phyloP scores from a whole-genome alignment of 257 asterid genomes.

The Lithospermum erythrorhizon region DNA sequence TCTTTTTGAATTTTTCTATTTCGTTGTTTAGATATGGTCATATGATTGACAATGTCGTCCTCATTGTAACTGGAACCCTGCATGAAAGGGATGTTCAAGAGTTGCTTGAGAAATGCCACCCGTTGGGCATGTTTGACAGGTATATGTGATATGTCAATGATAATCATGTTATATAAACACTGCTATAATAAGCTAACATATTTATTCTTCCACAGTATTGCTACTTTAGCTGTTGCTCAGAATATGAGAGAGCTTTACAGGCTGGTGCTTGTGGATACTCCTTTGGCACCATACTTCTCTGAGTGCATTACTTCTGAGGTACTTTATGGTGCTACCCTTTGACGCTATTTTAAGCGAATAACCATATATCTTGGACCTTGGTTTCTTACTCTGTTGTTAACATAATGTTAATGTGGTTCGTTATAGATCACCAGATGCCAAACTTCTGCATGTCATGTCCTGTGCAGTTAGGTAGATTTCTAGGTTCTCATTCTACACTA shows the following conservation, averaged over 20 bases:
- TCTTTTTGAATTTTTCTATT: not conserved
- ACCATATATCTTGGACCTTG: not conserved
- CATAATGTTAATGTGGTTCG: too few relatives aligned
- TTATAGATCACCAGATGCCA: too few relatives aligned
- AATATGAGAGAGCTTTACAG: constrained; percentile 94
- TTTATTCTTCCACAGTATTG: constrained; percentile 48
- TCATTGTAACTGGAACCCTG: constrained; percentile 89
- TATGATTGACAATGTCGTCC: constrained; percentile 91
- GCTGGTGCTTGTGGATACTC: constrained; percentile 90
- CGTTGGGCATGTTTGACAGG: constrained; percentile 98
- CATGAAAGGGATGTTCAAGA: constrained; percentile 96
- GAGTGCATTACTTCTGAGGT: constrained; percentile 96
- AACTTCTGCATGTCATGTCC: too few relatives aligned
- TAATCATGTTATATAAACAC: too few relatives aligned
- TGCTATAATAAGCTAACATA: constrained; percentile 4
- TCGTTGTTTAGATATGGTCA: constrained; percentile 59
- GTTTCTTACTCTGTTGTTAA: not conserved
- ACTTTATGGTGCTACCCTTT: not conserved
- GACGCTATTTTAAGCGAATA: too few relatives aligned
- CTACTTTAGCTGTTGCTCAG: constrained; percentile 85
- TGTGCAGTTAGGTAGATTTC: too few relatives aligned
- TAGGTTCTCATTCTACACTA: too few relatives aligned
- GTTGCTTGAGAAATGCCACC: constrained; percentile 90
- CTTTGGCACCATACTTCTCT: constrained; percentile 90
- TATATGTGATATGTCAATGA: constrained; percentile 20